Conservation (phyloP, 768 basidiomycete genomes). For the Phylloporus sp. region DNA sequence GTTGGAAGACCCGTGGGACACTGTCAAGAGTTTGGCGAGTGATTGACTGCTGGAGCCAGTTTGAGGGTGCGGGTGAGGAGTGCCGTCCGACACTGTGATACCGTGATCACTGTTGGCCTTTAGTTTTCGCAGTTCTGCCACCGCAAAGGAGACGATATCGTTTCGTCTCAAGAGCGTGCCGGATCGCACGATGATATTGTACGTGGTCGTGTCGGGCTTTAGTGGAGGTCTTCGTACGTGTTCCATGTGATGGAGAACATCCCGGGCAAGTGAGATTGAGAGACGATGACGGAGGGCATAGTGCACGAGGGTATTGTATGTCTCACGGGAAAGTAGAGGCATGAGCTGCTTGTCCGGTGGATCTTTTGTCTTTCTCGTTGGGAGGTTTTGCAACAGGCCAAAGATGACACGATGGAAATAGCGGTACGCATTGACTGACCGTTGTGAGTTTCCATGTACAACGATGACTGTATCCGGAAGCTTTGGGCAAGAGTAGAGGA, state of each 20-base stretch:
- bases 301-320: slow-evolving; percentile 60
- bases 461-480: slow-evolving; percentile 38
- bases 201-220: slow-evolving; percentile 45
- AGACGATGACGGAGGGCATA: slow-evolving; percentile 61
- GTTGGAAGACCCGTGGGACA: slow-evolving; percentile 13
- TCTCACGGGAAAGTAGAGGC: slow-evolving; percentile 35
- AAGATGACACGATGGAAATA: slow-evolving; percentile 49
- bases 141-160: slow-evolving; percentile 37
- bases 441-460: slow-evolving; percentile 17
- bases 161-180: slow-evolving; percentile 46
- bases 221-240: slow-evolving; percentile 37
- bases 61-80: neutral
- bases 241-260: slow-evolving; percentile 54
- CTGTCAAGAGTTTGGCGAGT: slow-evolving; percentile 11
- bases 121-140: slow-evolving; percentile 32
- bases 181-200: slow-evolving; percentile 55
- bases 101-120: slow-evolving; percentile 20
- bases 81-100: slow-evolving; percentile 18
- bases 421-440: slow-evolving; percentile 35
- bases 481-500: slow-evolving; percentile 45
- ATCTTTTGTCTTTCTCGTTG: slow-evolving; percentile 20
- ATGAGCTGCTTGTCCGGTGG: slow-evolving; percentile 17
- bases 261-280: slow-evolving; percentile 43
- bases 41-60: neutral
- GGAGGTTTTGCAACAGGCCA: slow-evolving; percentile 35